Conservation (phyloP, 352 stramenopile genomes). For the Globisporangium viniferum region DNA sequence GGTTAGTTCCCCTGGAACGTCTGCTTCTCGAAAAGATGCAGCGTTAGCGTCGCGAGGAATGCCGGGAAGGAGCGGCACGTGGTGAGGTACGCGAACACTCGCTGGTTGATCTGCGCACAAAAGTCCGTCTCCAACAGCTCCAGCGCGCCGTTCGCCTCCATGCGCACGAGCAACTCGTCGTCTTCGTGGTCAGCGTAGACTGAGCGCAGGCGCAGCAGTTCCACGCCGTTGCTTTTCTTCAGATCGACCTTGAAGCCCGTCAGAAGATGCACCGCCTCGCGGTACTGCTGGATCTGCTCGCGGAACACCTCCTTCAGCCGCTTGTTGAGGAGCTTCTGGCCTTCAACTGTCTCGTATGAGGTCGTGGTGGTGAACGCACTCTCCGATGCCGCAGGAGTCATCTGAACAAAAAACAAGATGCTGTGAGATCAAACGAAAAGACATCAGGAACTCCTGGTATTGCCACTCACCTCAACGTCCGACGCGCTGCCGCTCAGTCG, state of each 20-base stretch:
- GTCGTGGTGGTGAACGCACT: conserved; percentile 64
- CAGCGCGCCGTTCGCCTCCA: conserved; percentile 67
- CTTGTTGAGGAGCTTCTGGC: conserved; percentile 84
- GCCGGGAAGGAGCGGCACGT: conserved; percentile 87
- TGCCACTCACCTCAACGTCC: conserved; percentile 26
- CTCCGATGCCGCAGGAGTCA: conserved; percentile 16
- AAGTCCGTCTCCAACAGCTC: conserved; percentile 87
- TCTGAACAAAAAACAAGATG: not conserved
- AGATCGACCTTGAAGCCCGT: conserved; percentile 88
- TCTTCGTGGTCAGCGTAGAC: conserved; percentile 85
- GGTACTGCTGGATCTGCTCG: conserved; percentile 88
- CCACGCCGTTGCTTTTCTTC: conserved; percentile 74
- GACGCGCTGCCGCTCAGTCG: conserved; percentile 27
- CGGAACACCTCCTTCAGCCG: conserved; percentile 87
- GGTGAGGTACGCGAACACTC: conserved; percentile 63
- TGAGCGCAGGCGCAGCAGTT: conserved; percentile 73
- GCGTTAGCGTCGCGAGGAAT: conserved; percentile 87
- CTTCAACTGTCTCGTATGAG: conserved; percentile 81
- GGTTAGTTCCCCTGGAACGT: conserved; percentile 81
- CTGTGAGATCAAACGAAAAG: not conserved
- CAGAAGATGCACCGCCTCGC: conserved; percentile 86
- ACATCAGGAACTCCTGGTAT: not conserved
- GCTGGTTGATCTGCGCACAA: conserved; percentile 58
- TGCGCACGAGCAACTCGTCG: conserved; percentile 83
- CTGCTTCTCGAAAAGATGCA: conserved; percentile 90